Evolutionary conservation across 108 stramenopile genomes (phyloP), one percentile per base, ranked within the genome.

Genomic region (Pseudonitzschia pungens): DNA sequence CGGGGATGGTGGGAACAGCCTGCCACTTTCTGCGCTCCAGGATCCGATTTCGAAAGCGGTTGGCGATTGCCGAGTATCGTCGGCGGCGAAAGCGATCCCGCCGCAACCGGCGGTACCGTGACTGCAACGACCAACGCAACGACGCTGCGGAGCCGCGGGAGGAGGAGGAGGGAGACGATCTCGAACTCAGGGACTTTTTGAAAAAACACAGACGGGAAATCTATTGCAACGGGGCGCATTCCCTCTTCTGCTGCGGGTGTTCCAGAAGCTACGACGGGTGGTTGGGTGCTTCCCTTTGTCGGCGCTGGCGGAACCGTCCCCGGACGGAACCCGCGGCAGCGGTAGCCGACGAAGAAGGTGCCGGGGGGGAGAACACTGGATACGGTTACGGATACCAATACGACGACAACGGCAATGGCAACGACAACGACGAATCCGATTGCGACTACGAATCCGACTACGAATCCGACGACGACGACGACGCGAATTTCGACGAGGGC

Each of bases 241-340:
- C 84, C 1, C 68, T 89, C 32, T 78, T 69, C 67, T 89, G 91
- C 32, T 78, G 73, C 67, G 91, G 91, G 29, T 62, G 32, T 40
- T 24, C 33, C 14, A 1, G 60, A 9, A 33, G 29, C 36, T 6
- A 62, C 6, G 31, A 0, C 31, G 29, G 60, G 36, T 62, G 32
- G 33, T 62, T 33, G 15, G 32, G 24, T 2, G 26, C 45, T 1
- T 2, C 9, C 10, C 45, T 48, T 18, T 1, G 45, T 18, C 45
- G 45, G 45, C 45, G 18, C 14, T 12, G 45, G 45, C 45, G 45
- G 45, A 48, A 48, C 18, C 11, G 42, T 11, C 42, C 9, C 42
- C 42, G 11, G 11, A 18, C 45, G 45, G 36, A 36, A 36, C 2
- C 36, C 2, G 6, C 36, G 4, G 6, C 36, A 2, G 36, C 36